phyloP scores from a whole-genome alignment of 164 flowering plant species.

The Cinnamomum chago region DNA sequence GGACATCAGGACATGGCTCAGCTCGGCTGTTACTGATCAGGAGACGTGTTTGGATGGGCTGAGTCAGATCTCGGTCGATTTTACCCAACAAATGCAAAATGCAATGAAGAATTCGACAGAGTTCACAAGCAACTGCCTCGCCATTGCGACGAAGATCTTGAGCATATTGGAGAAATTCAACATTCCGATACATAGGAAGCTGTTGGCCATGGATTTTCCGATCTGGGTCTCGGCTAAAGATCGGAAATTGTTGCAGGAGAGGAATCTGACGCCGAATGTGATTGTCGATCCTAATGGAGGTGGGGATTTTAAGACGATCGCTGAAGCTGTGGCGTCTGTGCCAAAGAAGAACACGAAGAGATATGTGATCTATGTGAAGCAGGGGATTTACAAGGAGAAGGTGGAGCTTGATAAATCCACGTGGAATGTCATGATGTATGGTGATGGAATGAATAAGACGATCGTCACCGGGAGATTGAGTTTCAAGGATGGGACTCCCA shows the following conservation, averaged over 20 bases:
- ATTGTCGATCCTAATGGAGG: constrained; percentile 49
- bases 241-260: constrained; percentile 50
- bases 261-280: constrained; percentile 19
- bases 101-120: constrained; percentile 50
- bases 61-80: constrained; percentile 29
- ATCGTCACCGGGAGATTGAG: constrained; percentile 53
- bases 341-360: constrained; percentile 45
- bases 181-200: constrained; percentile 43
- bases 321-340: constrained; percentile 38
- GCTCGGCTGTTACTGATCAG: constrained; percentile 51
- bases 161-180: constrained; percentile 28
- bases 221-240: constrained; percentile 12
- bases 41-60: constrained; percentile 72
- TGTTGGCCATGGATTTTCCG: neutral
- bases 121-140: constrained; percentile 66
- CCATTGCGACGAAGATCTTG: constrained; percentile 48
- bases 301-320: constrained; percentile 38
- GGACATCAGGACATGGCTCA: constrained; percentile 68
- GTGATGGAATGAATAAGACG: constrained; percentile 59
- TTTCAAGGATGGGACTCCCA: constrained; percentile 60
- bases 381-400: constrained; percentile 52
- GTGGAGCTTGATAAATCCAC: constrained; percentile 38
- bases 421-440: constrained; percentile 74
- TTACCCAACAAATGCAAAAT: constrained; percentile 13
- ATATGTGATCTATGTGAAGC: constrained; percentile 56